Evolutionary conservation across 2,329 filamentous ascomycete species (phyloP), one percentile per base, ranked within the genome.

Genomic region (Fusarium annulatum): DNA sequence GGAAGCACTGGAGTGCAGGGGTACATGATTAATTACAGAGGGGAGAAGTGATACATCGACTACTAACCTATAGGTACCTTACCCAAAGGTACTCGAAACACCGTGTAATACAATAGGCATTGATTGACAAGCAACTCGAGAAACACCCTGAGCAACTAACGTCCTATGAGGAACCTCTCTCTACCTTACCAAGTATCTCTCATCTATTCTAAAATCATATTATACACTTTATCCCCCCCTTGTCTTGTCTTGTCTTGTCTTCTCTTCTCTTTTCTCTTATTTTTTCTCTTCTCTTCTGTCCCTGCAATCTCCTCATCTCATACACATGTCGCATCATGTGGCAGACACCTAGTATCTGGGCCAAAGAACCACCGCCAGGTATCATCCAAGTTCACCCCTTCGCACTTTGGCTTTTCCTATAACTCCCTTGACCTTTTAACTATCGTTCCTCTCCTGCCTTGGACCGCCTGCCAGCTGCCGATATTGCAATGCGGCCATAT

Each of bases 1-100:
- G n/a, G 33, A 33, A 67, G 46, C 53, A 67, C 45, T 53, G 63
- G 39, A 49, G 33, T 33, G 30, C 42, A 55, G 63, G 61, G 64
- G 43, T 34, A 39, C 28, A 18, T 59, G 39, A 38, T 42, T 48
- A 58, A 58, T 58, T 58, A 64, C 53, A n/a, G 23, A 52, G 45
- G 36, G 41, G 45, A 61, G 45, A 52, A 51, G 48, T 41, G 36
- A 60, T 53, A 46, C 28, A 30, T 55, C 38, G 16, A n/a, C 38
- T 28, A 26, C 19, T 21, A 14, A 41, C 39, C 42, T 12, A 26
- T 26, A 26, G 5, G 5, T 26, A 26, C 39, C 42, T 12, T 19
- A 45, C 39, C 12, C 14, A 42, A 15, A 16, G 41, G 45, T 34
- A 33, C 57, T 36, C 26, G 21, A 39, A 23, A 53, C 11, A 46